Evolutionary conservation across 225 moss, liverwort and hornwort genomes (phyloP).

Genomic region (Rhytidiadelphus loreus): DNA sequence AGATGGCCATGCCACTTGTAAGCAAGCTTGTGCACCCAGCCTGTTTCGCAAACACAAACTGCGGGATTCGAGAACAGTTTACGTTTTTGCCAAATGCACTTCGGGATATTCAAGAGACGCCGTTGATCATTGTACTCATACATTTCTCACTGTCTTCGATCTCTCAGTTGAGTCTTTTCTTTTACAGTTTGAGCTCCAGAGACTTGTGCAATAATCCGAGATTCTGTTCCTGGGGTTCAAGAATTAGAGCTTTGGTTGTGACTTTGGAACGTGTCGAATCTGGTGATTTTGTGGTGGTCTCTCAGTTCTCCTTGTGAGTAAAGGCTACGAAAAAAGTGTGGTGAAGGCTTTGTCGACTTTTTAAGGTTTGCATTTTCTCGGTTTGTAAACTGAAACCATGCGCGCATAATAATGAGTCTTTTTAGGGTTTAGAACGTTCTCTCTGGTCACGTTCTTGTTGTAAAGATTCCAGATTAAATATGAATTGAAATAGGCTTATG

Average conservation of each 20-base stretch:
- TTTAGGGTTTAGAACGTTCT: not conserved
- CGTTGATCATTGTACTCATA: not conserved
- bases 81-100: not conserved
- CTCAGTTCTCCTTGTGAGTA: not conserved
- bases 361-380: not conserved
- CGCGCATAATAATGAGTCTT: not conserved
- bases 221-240: not conserved
- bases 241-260: not conserved
- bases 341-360: too few species aligned
- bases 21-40: not conserved
- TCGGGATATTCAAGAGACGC: not conserved
- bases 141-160: not conserved
- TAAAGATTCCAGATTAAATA: not conserved
- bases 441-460: not conserved
- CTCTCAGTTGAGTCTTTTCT: not conserved
- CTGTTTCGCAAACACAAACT: not conserved
- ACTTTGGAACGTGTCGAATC: not conserved
- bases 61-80: not conserved
- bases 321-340: not conserved
- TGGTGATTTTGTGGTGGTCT: not conserved
- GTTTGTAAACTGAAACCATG: not conserved
- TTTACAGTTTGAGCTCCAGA: not conserved
- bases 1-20: slow-evolving; percentile 5
- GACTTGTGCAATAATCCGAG: not conserved
- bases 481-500: not conserved